phyloP scores from a whole-genome alignment of 164 flowering plant species.

The Platanus orientalis region DNA sequence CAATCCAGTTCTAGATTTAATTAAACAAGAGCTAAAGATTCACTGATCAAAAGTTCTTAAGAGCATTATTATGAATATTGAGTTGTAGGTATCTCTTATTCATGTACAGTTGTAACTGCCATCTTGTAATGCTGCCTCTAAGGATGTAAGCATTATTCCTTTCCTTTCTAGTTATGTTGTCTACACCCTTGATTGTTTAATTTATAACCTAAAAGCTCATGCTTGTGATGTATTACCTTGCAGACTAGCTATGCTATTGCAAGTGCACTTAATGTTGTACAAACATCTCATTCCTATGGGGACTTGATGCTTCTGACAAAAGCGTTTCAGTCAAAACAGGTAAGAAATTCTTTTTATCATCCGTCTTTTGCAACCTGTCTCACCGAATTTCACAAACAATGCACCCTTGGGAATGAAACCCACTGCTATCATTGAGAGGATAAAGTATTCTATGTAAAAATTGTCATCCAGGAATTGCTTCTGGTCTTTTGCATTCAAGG shows the following conservation, averaged over 20 bases:
- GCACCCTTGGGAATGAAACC: not conserved
- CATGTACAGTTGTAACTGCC: too few species aligned
- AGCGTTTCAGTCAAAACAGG: constrained; percentile 66
- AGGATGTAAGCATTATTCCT: too few species aligned
- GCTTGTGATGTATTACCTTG: constrained; percentile 14
- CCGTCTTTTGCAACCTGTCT: not conserved
- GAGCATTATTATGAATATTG: too few species aligned
- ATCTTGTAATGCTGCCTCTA: too few species aligned
- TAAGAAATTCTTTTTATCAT: constrained; percentile 15
- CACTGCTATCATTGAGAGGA: not conserved
- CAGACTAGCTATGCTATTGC: constrained; percentile 84
- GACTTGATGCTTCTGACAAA: constrained; percentile 73
- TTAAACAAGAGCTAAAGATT: too few species aligned
- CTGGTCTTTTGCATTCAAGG: too few species aligned
- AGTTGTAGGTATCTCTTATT: too few species aligned
- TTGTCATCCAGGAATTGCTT: too few species aligned
- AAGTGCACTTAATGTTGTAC: constrained; percentile 73
- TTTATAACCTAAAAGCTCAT: not conserved
- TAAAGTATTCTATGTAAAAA: not conserved
- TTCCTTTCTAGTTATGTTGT: too few species aligned
- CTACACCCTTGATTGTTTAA: too few species aligned
- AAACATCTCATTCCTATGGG: constrained; percentile 85
- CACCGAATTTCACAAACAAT: not conserved
- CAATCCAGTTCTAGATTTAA: too few species aligned
- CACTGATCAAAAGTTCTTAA: too few species aligned